A percentile compares a stretch with the other conserved stretches of the same genome.
phyloP scores from a whole-genome alignment of 495 filamentous ascomycete species.

The Penicillium angulare region DNA sequence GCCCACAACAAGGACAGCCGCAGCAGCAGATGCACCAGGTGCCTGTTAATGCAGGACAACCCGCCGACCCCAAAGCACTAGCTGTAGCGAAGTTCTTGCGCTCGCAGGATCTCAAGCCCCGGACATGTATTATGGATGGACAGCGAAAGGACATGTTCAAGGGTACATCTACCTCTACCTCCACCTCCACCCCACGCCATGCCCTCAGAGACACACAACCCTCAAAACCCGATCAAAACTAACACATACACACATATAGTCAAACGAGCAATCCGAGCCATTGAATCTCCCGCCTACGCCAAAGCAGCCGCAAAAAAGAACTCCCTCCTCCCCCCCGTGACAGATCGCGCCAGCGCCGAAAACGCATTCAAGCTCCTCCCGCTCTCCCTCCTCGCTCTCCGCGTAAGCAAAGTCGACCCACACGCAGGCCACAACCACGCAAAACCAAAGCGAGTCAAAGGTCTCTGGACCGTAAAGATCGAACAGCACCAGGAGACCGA shows the following conservation, averaged over 20 bases:
- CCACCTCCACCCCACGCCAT: too few relatives aligned
- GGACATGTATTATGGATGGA: conserved; percentile 92
- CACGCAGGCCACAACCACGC: conserved; percentile 69
- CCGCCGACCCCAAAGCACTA: conserved; percentile 81
- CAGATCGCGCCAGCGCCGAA: conserved; percentile 79
- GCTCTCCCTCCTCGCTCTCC: conserved; percentile 89
- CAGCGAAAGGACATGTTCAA: conserved; percentile 98
- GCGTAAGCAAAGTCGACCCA: conserved; percentile 81
- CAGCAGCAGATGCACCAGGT: conserved; percentile 48
- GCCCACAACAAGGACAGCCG: conserved; percentile 42
- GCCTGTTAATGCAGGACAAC: conserved; percentile 61
- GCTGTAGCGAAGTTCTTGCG: conserved; percentile 89
- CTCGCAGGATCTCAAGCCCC: conserved; percentile 79
- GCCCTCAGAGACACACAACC: too few relatives aligned
- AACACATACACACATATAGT: conserved; percentile 49
- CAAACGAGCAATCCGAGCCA: conserved; percentile 92
- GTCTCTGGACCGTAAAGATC: conserved; percentile 93
- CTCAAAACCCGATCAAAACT: not conserved
- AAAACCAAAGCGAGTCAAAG: conserved; percentile 80
- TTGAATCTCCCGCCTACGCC: conserved; percentile 83
- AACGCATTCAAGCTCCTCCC: conserved; percentile 95
- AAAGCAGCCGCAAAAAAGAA: conserved; percentile 83
- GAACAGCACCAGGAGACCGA: conserved; percentile 93
- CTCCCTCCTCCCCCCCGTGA: conserved; percentile 82
- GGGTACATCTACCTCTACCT: conserved; percentile 55